Base-by-base conservation (phyloP, 768 basidiomycete genomes). In the Boletus reticuloceps region DNA sequence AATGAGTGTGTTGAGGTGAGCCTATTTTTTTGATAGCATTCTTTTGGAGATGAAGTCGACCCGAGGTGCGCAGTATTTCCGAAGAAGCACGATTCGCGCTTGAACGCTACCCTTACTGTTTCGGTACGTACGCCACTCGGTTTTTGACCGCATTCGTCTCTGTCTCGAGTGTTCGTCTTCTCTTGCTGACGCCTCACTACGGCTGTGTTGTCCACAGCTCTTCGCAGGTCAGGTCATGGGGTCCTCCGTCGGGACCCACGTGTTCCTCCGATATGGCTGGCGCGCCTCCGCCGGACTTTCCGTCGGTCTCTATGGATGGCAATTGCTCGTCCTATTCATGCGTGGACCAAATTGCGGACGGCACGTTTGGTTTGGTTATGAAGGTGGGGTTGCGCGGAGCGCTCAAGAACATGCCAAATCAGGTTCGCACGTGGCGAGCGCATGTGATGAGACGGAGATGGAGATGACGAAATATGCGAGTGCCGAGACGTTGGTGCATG, bases 281-380 rank as follows among this genome's bases (percentile, higher is more conserved):
- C 65, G 65, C 19, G 62, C 72, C 1, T 73, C 67, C 13, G 63
- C 68, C 3, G 68, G 56, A 1, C 56, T 74, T 17, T 73, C 69
- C 0, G 54, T 79, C 12, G 76, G 67, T 1, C 69, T 74, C 7
- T 64, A 70, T 8, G 73, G 67, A 0, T 70, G 69, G 47, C 70
- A 69, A 25, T 31, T 79, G 2, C 16, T 75, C 8, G 57, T 77
- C 0, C 62, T 78, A 13, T 58, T 76, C 12, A 45, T 65, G 22
- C 69, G 77, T 34, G 77, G 77, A 5, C 78, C 78, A 3, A 57
- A 69, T 20, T 73, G 68, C 32, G 62, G 62, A 44, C 67, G 77
- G 22, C 27, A 58, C 34, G 51, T 64, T 25, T 87, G 86, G 86
- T 75, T 86, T 61, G 85, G 86, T 13, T 85, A 80, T 58, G 75